A percentile compares a stretch with the other conserved stretches of the same genome.
These are phyloP conservation scores for Xylariaceae sp. DNA, from an alignment of 2,329 filamentous ascomycete species.

Conservation along the genomic window DNA sequence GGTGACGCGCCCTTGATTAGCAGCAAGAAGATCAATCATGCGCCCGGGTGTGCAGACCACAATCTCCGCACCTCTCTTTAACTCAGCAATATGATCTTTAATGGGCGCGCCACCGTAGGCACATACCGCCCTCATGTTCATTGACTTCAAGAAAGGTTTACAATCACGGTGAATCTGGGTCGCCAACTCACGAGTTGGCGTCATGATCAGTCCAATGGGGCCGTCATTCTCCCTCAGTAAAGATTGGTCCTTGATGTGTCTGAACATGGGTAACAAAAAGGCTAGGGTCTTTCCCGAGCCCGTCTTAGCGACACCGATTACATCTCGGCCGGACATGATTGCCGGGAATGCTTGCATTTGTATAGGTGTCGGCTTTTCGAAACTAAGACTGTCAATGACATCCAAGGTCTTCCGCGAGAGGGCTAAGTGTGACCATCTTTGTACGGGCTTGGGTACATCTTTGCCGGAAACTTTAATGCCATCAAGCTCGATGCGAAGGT, in stretches of 20 bases:
- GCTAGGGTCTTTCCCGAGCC: conserved; percentile 97
- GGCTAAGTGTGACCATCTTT: conserved; percentile 95
- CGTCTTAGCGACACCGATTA: conserved; percentile 95
- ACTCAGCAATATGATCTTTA: conserved; percentile 93
- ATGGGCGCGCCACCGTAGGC: conserved; percentile 95
- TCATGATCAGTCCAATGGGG: conserved; percentile 84
- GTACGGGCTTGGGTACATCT: conserved; percentile 87
- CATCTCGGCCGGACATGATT: conserved; percentile 93
- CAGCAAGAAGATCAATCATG: conserved; percentile 90
- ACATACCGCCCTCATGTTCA: conserved; percentile 82
- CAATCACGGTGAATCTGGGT: conserved; percentile 93
- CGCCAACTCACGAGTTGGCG: conserved; percentile 89
- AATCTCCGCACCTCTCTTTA: conserved; percentile 93
- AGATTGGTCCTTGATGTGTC: conserved; percentile 92
- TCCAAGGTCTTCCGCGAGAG: conserved; percentile 83
- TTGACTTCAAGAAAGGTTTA: conserved; percentile 87
- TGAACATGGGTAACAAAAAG: conserved; percentile 94
- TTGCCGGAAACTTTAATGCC: conserved; percentile 91
- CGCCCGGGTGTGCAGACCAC: conserved; percentile 93
- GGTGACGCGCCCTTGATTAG: conserved; percentile 91
- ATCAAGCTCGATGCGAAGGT: conserved; percentile 82
- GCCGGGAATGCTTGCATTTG: conserved; percentile 93
- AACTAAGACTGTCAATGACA: conserved; percentile 77
- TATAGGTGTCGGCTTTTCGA: conserved; percentile 86
- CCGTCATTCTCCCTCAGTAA: conserved; percentile 81